Percentiles rank a stretch among this genome's conserved stretches.
Conservation (phyloP, 208 protist species). For the Phytomonas sp. region DNA sequence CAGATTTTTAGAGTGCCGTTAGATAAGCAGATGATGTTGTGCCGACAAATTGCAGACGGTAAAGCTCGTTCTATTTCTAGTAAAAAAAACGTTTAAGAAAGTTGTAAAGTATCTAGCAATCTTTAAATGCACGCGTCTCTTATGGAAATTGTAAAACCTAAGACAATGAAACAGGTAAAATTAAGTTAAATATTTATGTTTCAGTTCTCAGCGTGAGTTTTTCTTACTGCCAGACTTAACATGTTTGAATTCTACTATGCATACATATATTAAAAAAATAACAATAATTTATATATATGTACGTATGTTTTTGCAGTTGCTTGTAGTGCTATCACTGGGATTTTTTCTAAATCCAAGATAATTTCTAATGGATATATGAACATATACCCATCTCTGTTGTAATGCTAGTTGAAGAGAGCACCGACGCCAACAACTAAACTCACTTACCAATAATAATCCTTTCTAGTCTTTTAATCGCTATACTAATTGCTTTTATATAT, state of each 20-base stretch:
- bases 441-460: not conserved
- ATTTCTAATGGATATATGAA: not conserved
- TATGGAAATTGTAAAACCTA: not conserved
- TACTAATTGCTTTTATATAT: not conserved
- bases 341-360: not conserved
- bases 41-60: slow-evolving; percentile 17
- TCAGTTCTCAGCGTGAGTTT: not conserved
- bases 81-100: slow-evolving; percentile 11
- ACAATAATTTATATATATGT: slow-evolving; percentile 13
- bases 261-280: not conserved
- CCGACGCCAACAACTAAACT: not conserved
- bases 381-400: not conserved
- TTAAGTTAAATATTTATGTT: not conserved
- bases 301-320: not conserved
- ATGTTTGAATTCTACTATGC: not conserved
- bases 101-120: not conserved
- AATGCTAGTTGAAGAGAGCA: not conserved
- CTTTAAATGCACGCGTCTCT: not conserved
- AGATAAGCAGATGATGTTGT: slow-evolving; percentile 37
- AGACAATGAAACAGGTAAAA: not conserved
- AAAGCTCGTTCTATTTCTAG: slow-evolving; percentile 14
- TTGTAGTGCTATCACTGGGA: not conserved
- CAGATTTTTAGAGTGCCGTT: slow-evolving; percentile 50
- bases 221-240: not conserved
- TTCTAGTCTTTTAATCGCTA: not conserved